phyloP scores from a whole-genome alignment of 768 basidiomycete species.

The Termitomyces heimii region DNA sequence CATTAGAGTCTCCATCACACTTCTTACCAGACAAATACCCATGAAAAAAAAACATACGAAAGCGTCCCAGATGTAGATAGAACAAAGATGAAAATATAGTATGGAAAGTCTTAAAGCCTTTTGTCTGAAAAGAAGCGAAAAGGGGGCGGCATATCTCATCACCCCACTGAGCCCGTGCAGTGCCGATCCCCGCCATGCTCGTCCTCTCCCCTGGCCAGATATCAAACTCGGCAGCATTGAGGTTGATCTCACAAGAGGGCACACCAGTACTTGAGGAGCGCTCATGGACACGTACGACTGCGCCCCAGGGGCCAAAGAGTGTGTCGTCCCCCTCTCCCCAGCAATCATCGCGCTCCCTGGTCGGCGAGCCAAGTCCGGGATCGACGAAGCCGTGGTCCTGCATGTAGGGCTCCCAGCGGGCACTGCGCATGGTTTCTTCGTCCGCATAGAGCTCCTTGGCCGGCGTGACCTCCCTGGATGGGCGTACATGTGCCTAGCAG shows the following conservation, averaged over 20 bases:
- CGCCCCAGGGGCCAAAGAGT: slow-evolving; percentile 6
- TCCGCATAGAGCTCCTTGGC: background rate
- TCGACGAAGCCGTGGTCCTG: slow-evolving; percentile 25
- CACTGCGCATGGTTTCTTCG: slow-evolving; percentile 21
- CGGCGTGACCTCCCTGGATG: background rate
- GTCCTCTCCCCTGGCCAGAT: no score
- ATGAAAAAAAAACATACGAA: no score
- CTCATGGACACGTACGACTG: slow-evolving; percentile 13
- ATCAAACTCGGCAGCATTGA: background rate
- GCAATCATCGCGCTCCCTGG: slow-evolving; percentile 12
- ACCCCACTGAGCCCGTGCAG: no score
- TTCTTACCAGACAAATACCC: no score
- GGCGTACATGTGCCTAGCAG: no score
- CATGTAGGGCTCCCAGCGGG: slow-evolving; percentile 33
- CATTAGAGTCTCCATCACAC: no score
- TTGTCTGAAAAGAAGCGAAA: no score
- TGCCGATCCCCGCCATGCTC: no score
- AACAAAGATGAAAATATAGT: no score
- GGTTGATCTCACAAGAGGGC: slow-evolving; percentile 17
- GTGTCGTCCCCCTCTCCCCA: slow-evolving; percentile 17
- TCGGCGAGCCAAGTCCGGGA: slow-evolving; percentile 22
- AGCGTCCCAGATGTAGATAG: no score
- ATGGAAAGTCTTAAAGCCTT: no score
- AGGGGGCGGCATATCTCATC: no score
- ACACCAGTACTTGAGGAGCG: slow-evolving; percentile 22